phyloP scores from a whole-genome alignment of 768 basidiomycete genomes.

The Tremella mesenterica region DNA sequence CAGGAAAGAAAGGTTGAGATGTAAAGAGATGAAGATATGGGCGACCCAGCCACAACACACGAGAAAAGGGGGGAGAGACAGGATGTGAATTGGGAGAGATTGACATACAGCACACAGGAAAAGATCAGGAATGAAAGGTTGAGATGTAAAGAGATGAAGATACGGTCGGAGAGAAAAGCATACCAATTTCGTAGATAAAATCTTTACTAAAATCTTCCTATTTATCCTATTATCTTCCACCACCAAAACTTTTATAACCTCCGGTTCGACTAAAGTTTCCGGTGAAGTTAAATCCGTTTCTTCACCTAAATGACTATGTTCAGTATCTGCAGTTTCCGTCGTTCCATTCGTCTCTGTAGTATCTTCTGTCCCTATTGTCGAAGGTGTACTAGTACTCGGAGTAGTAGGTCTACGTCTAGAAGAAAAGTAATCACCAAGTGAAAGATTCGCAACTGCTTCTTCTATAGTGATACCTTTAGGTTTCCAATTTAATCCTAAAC shows the following conservation, averaged over 20 bases:
- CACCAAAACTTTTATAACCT: slow-evolving; percentile 28
- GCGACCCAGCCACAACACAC: too few species aligned
- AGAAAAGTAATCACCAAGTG: slow-evolving; percentile 35
- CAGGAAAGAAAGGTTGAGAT: too few species aligned
- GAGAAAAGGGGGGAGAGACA: slow-evolving; percentile 1
- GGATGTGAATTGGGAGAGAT: neutral
- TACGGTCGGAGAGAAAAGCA: too few species aligned
- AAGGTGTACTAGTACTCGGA: neutral
- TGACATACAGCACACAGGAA: slow-evolving; percentile 1
- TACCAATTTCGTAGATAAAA: slow-evolving; percentile 19
- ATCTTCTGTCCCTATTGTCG: neutral
- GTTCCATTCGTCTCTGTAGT: neutral
- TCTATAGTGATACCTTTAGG: slow-evolving; percentile 17
- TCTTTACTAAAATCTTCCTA: slow-evolving; percentile 25
- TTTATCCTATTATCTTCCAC: slow-evolving; percentile 40
- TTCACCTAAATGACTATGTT: too few species aligned
- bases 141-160: neutral
- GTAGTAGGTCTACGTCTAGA: slow-evolving; percentile 2
- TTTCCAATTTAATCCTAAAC: slow-evolving; percentile 10
- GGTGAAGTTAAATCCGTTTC: too few species aligned
- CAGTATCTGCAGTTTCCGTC: neutral
- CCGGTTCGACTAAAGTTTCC: neutral
- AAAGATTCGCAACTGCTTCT: slow-evolving; percentile 27
- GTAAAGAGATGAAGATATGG: too few species aligned
- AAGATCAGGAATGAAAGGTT: slow-evolving; percentile 1